Evolutionary conservation across 805 yeast genomes (phyloP).

Genomic region (Hanseniaspora thailandica): DNA sequence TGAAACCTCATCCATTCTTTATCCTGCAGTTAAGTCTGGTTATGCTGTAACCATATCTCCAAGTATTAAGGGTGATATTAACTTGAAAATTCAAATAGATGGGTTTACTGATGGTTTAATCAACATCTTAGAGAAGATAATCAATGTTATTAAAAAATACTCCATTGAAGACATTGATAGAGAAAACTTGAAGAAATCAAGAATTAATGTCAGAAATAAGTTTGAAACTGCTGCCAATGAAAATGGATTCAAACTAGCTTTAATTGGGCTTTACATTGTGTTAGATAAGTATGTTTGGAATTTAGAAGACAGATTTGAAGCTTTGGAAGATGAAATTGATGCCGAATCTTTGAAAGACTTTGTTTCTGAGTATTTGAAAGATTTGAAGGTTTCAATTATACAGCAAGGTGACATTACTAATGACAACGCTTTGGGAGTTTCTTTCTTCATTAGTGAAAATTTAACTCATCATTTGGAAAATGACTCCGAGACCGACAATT

Average conservation of each 20-base stretch:
- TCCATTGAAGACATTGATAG: conserved; percentile 16
- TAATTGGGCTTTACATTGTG: conserved; percentile 39
- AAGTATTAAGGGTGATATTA: conserved; percentile 42
- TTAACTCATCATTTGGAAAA: conserved; percentile 18
- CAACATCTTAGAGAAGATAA: conserved; percentile 28
- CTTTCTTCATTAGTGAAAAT: conserved; percentile 21
- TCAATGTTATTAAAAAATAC: conserved; percentile 4
- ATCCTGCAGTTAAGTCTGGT: conserved; percentile 44
- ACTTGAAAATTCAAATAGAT: conserved; percentile 40
- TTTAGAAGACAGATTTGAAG: conserved; percentile 44
- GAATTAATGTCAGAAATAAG: conserved; percentile 37
- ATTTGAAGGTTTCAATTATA: conserved; percentile 33
- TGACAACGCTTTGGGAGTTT: conserved; percentile 20
- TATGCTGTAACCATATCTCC: conserved; percentile 48
- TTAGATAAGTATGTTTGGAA: conserved; percentile 49
- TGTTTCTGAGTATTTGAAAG: conserved; percentile 23
- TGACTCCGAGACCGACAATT: not conserved
- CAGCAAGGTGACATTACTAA: conserved; percentile 38
- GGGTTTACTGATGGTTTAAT: conserved; percentile 40
- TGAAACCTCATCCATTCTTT: conserved; percentile 34
- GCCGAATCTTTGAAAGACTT: conserved; percentile 28
- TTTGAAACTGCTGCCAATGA: conserved; percentile 36
- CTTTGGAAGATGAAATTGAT: conserved; percentile 38
- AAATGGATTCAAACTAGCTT: conserved; percentile 38
- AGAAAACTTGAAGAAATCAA: conserved; percentile 35